Conservation (phyloP, 169 alveolate species). For the Plasmodium vinckei region DNA sequence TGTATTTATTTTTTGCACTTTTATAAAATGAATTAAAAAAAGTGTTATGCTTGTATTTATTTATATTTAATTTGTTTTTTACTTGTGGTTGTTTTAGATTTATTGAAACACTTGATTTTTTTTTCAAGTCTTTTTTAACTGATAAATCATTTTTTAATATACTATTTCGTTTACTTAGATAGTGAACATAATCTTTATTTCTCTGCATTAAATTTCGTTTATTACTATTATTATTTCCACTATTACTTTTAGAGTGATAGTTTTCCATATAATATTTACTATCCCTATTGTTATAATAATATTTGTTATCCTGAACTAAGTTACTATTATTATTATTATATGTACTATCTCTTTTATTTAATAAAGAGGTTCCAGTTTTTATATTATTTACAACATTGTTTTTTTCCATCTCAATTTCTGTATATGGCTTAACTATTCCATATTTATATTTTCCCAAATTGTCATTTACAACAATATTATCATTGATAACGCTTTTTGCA, state of each 20-base stretch:
- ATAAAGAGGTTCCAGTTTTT: not conserved
- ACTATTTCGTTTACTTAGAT: slow-evolving; percentile 59
- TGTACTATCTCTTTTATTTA: not conserved
- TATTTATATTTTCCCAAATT: not conserved
- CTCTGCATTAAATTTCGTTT: slow-evolving; percentile 56
- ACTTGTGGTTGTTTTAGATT: not conserved
- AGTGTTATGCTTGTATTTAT: slow-evolving; percentile 6
- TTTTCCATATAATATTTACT: slow-evolving; percentile 11
- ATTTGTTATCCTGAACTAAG: slow-evolving; percentile 6
- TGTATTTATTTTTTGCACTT: slow-evolving; percentile 7
- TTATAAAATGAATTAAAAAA: slow-evolving; percentile 9
- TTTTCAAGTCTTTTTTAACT: slow-evolving; percentile 34
- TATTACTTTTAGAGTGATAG: not conserved
- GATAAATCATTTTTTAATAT: slow-evolving; percentile 31
- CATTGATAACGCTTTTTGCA: not conserved
- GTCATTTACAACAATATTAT: not conserved
- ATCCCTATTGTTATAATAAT: slow-evolving; percentile 9
- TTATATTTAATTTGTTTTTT: slow-evolving; percentile 5
- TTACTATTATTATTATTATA: not conserved
- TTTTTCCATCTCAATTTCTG: slow-evolving; percentile 8
- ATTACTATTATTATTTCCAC: slow-evolving; percentile 3
- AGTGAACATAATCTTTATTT: slow-evolving; percentile 61
- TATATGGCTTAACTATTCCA: slow-evolving; percentile 6
- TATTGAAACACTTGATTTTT: slow-evolving; percentile 6
- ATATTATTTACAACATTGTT: not conserved